Conservation (phyloP, 192 early-diverging fungal species). For the Piromyces sp. region DNA sequence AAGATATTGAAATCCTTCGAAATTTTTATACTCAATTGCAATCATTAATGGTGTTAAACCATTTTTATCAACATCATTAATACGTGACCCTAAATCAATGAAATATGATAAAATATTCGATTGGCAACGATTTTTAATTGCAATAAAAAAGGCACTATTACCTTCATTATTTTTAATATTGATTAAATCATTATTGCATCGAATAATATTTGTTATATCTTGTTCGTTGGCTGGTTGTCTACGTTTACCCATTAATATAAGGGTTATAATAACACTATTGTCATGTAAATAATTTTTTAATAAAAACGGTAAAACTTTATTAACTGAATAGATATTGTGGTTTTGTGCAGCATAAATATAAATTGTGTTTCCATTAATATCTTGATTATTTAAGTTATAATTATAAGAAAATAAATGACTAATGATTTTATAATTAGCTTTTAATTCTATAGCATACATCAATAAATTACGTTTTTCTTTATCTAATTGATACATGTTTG, state of each 20-base stretch:
- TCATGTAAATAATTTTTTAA: not conserved
- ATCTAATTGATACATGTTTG: not conserved
- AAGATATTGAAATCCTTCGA: not conserved
- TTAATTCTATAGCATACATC: not conserved
- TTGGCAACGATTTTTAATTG: not conserved
- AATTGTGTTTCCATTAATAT: not conserved
- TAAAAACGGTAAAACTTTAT: not conserved
- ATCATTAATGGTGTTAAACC: not conserved
- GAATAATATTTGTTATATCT: not conserved
- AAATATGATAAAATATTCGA: not conserved
- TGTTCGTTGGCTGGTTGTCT: not conserved
- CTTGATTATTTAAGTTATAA: not conserved
- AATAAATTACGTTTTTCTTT: not conserved
- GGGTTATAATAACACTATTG: not conserved
- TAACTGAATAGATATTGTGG: not conserved
- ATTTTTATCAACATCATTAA: not conserved
- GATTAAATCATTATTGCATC: not conserved
- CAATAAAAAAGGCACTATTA: not conserved
- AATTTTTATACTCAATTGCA: not conserved
- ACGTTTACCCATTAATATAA: not conserved
- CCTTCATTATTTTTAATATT: not conserved
- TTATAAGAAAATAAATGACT: not conserved
- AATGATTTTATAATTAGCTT: not conserved
- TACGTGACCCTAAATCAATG: not conserved
- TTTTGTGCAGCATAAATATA: not conserved